A percentile compares a stretch with the other conserved stretches of the same genome.
These are phyloP conservation scores for Suhomyces tanzawaensis DNA, from an alignment of 805 yeast species.

Conservation along the genomic window DNA sequence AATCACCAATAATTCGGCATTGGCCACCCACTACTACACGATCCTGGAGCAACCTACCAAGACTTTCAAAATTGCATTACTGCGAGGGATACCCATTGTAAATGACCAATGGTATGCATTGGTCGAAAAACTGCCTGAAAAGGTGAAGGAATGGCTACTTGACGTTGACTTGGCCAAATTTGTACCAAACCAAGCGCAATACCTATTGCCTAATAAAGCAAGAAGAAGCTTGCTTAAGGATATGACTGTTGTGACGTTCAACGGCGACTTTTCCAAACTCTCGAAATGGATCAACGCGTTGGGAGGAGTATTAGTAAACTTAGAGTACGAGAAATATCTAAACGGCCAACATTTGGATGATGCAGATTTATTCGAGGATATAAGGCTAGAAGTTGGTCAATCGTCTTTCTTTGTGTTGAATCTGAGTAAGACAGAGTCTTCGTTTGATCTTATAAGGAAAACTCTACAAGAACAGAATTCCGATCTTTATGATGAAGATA, in stretches of 20 bases:
- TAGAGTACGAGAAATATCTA: conserved; percentile 1
- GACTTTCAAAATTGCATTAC: conserved; percentile 22
- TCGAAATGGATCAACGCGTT: conserved; percentile 16
- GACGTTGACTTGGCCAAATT: conserved; percentile 11
- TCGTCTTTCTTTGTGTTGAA: conserved; percentile 1
- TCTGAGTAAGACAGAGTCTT: too few species aligned
- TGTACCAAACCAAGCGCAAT: conserved; percentile 12
- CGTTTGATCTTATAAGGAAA: background rate
- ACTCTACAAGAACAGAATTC: background rate
- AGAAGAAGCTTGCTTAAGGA: conserved; percentile 17
- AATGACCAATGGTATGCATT: conserved; percentile 22
- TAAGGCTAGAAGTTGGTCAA: conserved; percentile 2
- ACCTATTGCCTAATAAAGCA: conserved; percentile 12
- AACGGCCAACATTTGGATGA: conserved; percentile 3
- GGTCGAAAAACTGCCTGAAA: conserved; percentile 10
- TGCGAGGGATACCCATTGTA: conserved; percentile 29
- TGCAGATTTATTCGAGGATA: conserved; percentile 4
- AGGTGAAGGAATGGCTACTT: conserved; percentile 22
- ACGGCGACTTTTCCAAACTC: conserved; percentile 5
- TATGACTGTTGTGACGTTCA: conserved; percentile 4
- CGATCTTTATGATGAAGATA: conserved; percentile 3
- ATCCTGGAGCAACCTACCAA: conserved; percentile 12
- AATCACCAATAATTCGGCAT: conserved; percentile 13
- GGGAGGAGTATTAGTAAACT: conserved; percentile 8
- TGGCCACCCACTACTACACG: conserved; percentile 25